A percentile compares a stretch with the other conserved stretches of the same genome.
Evolutionary conservation across 2,329 filamentous ascomycete genomes (phyloP).

Genomic region (Calonectria pseudoturangicola): DNA sequence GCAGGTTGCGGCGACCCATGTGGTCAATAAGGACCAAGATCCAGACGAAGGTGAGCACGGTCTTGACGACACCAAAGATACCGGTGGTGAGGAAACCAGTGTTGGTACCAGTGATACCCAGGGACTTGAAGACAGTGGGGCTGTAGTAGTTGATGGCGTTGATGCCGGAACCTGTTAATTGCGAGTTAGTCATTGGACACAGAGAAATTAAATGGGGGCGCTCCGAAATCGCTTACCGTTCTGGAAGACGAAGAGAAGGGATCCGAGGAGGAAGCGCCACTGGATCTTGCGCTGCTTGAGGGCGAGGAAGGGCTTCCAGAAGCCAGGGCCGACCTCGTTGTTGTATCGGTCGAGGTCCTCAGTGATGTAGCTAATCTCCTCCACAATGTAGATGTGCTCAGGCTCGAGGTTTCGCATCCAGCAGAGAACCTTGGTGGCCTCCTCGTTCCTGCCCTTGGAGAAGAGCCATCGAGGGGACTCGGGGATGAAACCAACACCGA

Average conservation of each 20-base stretch:
- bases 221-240: constrained; percentile 71
- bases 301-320: constrained; percentile 83
- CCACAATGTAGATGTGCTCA: constrained; percentile 79
- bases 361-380: constrained; percentile 83
- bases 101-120: constrained; percentile 67
- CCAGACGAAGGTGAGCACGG: constrained; percentile 80
- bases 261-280: constrained; percentile 84
- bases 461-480: constrained; percentile 84
- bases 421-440: constrained; percentile 75
- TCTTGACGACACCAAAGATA: constrained; percentile 87
- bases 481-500: constrained; percentile 75
- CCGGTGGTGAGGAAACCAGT: constrained; percentile 77
- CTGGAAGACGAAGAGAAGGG: constrained; percentile 86
- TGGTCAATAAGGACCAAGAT: constrained; percentile 81
- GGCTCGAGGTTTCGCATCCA: constrained; percentile 78
- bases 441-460: constrained; percentile 74
- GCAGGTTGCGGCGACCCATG: constrained; percentile 71
- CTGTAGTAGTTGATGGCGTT: constrained; percentile 87
- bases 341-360: constrained; percentile 80
- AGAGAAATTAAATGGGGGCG: background rate
- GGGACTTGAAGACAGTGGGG: constrained; percentile 64
- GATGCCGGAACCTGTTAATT: constrained; percentile 73
- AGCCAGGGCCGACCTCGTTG: constrained; percentile 79
- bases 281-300: constrained; percentile 74
- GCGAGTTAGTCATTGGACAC: background rate